Base-by-base conservation (phyloP, 768 basidiomycete species). In the Russula virescens region DNA sequence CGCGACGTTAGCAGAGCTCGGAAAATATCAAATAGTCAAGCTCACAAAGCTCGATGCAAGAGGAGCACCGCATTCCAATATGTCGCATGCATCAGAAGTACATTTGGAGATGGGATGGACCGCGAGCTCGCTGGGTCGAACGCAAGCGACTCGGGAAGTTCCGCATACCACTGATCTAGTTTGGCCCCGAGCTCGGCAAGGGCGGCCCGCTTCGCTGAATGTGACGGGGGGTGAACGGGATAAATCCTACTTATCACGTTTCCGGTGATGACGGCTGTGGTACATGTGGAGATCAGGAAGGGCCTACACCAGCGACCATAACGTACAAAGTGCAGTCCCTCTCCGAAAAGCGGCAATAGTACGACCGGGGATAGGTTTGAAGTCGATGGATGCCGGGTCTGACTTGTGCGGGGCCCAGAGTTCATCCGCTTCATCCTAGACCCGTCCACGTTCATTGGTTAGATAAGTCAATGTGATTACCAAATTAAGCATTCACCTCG, bases 1-100 rank as follows among this genome's bases (percentile, higher is more conserved):
- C 1, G n/a, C 23, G 13, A 35, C 8, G 23, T 60, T n/a, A 60
- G 23, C 43, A 26, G 3, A 19, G 28, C 28, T 52, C 19, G 3
- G 43, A 19, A 34, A 51, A 31, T 52, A 7, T 6, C 9, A 14
- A 13, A 28, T 28, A 18, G 47, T 31, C 19, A 18, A 26, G 80
- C 89, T 79, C 72, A 91, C 89, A 90, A 92, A 18, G 87, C 88
- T 55, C 90, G 81, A 72, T 91, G 82, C 43, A 91, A 77, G 42
- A 92, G 75, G 14, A 92, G 76, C 5, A 91, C 85, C 19, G 87
- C 79, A 8, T 82, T 83, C 83, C 88, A 89, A 71, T 92, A 91
- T 65, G 88, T 79, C 60, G 89, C 78, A 67, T 92, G 87, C 46
- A 91, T 74, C 50, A 83, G 79, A 34, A 91, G 71, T 26, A 91